Conservation (phyloP, 192 early-diverging fungal genomes). For the Coemansia sp. region DNA sequence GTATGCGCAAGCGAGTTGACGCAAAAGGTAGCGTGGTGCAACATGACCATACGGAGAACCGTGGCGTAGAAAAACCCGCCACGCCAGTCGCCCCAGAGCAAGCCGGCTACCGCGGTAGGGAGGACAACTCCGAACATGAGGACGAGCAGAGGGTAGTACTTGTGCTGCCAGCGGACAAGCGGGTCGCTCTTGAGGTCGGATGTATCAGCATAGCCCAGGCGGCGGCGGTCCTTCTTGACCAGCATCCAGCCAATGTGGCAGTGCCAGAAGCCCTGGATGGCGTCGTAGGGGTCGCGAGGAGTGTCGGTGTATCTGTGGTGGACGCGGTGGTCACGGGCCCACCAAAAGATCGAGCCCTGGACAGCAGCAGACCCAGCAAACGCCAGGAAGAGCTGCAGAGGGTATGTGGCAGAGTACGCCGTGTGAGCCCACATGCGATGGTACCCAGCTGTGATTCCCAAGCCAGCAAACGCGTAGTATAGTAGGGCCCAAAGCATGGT, state of each 20-base stretch:
- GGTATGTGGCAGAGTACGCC: slow-evolving; percentile 64
- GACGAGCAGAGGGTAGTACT: slow-evolving; percentile 70
- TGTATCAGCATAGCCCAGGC: slow-evolving; percentile 76
- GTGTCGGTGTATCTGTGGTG: slow-evolving; percentile 90
- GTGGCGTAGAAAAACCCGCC: slow-evolving; percentile 81
- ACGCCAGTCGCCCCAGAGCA: slow-evolving; percentile 78
- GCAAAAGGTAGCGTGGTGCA: slow-evolving; percentile 89
- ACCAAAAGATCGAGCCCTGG: slow-evolving; percentile 84
- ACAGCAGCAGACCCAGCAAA: slow-evolving; percentile 71
- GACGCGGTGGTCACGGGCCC: slow-evolving; percentile 81
- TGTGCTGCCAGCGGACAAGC: slow-evolving; percentile 74
- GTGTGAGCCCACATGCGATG: slow-evolving; percentile 84
- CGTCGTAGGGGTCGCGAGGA: slow-evolving; percentile 78
- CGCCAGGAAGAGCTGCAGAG: slow-evolving; percentile 62
- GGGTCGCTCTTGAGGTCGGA: slow-evolving; percentile 75
- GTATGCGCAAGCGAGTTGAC: slow-evolving; percentile 82
- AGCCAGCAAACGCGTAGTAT: slow-evolving; percentile 38
- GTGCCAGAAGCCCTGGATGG: slow-evolving; percentile 76
- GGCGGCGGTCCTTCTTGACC: slow-evolving; percentile 68
- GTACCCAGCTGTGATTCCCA: slow-evolving; percentile 66
- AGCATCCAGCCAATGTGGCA: slow-evolving; percentile 88
- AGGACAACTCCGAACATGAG: slow-evolving; percentile 72
- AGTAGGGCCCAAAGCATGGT: slow-evolving; percentile 61
- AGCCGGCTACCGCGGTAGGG: slow-evolving; percentile 82
- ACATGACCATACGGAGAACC: slow-evolving; percentile 67